Conservation (phyloP, 768 basidiomycete genomes). For the Rhizopogon vinicolor region DNA sequence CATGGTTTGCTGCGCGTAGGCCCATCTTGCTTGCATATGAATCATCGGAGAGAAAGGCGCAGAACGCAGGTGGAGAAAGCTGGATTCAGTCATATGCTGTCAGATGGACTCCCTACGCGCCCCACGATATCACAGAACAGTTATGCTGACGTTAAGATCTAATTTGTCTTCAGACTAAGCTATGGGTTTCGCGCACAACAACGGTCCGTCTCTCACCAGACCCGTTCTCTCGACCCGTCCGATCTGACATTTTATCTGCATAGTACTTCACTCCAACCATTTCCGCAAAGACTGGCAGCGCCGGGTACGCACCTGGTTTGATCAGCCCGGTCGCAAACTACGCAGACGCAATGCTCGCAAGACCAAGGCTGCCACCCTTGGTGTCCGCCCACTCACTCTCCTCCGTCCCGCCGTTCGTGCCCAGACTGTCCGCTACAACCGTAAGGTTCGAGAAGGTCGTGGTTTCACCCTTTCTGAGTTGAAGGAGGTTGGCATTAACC, state of each 20-base stretch:
- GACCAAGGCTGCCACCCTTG: conserved; percentile 84
- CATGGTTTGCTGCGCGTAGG: background rate
- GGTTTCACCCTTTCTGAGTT: conserved; percentile 94
- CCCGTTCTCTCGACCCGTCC: conserved; percentile 22
- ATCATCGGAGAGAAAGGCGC: background rate
- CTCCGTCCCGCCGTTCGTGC: conserved; percentile 97
- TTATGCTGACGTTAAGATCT: conserved; percentile 10
- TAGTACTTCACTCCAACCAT: conserved; percentile 90
- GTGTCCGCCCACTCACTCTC: conserved; percentile 85
- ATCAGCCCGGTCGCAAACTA: conserved; percentile 98
- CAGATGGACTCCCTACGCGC: conserved; percentile 15
- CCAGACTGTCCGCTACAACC: conserved; percentile 97
- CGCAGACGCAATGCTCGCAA: conserved; percentile 91
- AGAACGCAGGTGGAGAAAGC: background rate
- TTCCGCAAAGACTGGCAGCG: conserved; percentile 99
- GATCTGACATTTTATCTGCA: conserved; percentile 2
- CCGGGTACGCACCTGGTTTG: conserved; percentile 96
- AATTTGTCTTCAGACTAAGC: conserved; percentile 18
- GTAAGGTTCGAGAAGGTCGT: conserved; percentile 93
- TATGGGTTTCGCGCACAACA: conserved; percentile 34
- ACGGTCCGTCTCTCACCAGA: conserved; percentile 19
- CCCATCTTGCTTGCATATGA: background rate
- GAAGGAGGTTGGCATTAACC: conserved; percentile 92
- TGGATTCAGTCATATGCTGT: conserved; percentile 16
- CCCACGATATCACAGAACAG: background rate